A percentile compares a stretch with the other conserved stretches of the same genome.
Conservation (phyloP, 768 basidiomycete species). For the Podaxis carcinomalis region DNA sequence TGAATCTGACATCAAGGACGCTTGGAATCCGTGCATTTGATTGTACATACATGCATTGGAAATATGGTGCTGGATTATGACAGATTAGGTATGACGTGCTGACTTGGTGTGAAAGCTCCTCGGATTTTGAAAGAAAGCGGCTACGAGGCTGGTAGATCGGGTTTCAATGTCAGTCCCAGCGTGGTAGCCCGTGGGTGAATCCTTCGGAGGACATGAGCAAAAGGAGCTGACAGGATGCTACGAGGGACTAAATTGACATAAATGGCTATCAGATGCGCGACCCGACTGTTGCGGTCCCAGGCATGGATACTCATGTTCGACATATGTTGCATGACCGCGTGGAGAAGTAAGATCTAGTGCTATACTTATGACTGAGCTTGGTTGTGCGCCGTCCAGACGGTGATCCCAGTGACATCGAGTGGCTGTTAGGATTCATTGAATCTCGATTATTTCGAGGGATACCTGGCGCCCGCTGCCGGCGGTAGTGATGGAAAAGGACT, state of each 20-base stretch:
- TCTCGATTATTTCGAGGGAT: too few relatives aligned
- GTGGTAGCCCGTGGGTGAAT: background rate
- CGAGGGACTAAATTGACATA: background rate
- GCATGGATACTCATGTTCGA: background rate
- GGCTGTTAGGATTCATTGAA: too few relatives aligned
- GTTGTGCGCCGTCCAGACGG: background rate
- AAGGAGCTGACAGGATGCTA: background rate
- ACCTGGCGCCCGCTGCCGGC: too few relatives aligned
- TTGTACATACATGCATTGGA: background rate
- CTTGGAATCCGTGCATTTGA: background rate
- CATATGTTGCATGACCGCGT: background rate
- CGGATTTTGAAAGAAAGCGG: background rate
- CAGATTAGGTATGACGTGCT: background rate
- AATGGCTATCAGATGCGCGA: background rate
- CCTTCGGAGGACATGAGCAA: background rate
- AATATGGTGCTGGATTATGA: background rate
- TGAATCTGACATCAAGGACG: background rate
- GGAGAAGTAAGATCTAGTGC: background rate
- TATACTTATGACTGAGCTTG: background rate
- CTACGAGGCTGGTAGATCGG: background rate
- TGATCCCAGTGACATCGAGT: too few relatives aligned
- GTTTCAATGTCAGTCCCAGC: background rate
- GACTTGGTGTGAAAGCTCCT: background rate
- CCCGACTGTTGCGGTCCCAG: background rate
- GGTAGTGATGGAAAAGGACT: too few relatives aligned